A percentile compares a stretch with the other conserved stretches of the same genome.
Conservation (phyloP, 495 filamentous ascomycete genomes). For the Penicillium flavigenum region DNA sequence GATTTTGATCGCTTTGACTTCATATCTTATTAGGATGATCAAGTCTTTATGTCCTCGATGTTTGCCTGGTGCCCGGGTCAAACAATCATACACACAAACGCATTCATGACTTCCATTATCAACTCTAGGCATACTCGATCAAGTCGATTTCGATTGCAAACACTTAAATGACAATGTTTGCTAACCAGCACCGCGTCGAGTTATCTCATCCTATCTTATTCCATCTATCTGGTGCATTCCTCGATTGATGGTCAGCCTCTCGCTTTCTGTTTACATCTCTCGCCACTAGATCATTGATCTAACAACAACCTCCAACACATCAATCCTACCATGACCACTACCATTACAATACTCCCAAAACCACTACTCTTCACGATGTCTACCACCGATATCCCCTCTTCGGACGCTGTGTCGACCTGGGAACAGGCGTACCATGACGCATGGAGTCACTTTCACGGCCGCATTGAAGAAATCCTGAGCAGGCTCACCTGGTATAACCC, state of each 20-base stretch:
- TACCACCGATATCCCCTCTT: too few species aligned
- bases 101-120: not conserved
- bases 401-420: not conserved
- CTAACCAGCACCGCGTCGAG: not conserved
- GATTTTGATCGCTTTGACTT: not conserved
- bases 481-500: not conserved
- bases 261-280: not conserved
- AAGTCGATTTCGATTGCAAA: not conserved
- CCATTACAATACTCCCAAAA: not conserved
- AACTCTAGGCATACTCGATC: not conserved
- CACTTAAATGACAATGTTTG: not conserved
- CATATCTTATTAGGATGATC: not conserved
- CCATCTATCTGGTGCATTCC: not conserved
- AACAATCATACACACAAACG: not conserved
- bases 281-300: not conserved
- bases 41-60: not conserved
- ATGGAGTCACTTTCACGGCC: not conserved
- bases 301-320: too few species aligned
- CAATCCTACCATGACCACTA: too few species aligned
- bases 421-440: not conserved
- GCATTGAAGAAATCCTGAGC: not conserved
- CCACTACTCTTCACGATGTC: not conserved
- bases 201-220: not conserved
- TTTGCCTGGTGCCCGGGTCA: not conserved
- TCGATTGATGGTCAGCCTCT: not conserved